Evolutionary conservation across 176 grass and related monocot genomes (phyloP).

Genomic region (Oryza punctata): DNA sequence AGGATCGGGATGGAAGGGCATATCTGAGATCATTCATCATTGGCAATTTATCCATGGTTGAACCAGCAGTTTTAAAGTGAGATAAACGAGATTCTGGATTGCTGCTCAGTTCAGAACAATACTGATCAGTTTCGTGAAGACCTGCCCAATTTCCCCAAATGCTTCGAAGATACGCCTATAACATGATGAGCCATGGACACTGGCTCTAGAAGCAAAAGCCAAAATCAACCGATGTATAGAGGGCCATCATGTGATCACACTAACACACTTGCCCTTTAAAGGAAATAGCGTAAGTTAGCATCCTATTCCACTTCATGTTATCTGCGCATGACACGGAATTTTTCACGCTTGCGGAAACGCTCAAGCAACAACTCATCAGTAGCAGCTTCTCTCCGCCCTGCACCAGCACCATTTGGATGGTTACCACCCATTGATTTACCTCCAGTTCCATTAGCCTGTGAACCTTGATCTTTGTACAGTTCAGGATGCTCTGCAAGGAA

Average conservation of each 20-base stretch:
- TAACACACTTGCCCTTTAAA: conserved; percentile 25
- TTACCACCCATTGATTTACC: conserved; percentile 48
- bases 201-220: background rate
- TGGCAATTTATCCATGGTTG: background rate
- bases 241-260: background rate
- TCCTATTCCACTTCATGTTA: conserved; percentile 21
- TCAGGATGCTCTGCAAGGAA: conserved; percentile 63
- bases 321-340: conserved; percentile 67
- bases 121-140: background rate
- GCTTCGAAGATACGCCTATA: background rate
- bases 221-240: background rate
- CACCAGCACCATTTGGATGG: conserved; percentile 42
- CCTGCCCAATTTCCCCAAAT: background rate
- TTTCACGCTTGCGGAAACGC: conserved; percentile 81
- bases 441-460: conserved; percentile 41
- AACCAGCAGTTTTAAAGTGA: background rate
- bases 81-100: background rate
- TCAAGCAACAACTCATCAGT: conserved; percentile 76
- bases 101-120: background rate
- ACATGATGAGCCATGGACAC: background rate
- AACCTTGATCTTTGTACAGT: conserved; percentile 54
- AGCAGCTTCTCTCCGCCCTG: conserved; percentile 67
- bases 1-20: background rate
- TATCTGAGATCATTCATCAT: background rate
- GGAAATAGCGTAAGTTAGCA: background rate